Base-by-base conservation (phyloP, 345 rosid genomes). In the Populus euphratica region DNA sequence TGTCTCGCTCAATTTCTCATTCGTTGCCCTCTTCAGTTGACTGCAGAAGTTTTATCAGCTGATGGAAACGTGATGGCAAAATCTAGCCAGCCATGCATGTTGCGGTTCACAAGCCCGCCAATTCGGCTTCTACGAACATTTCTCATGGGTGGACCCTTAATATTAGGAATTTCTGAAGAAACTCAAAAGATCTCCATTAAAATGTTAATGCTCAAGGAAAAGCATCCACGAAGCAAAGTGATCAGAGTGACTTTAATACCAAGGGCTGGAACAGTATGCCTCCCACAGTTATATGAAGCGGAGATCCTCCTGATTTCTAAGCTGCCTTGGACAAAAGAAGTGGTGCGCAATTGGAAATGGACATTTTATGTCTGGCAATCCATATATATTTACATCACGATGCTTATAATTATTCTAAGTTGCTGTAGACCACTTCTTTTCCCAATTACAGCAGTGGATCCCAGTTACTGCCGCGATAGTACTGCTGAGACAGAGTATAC, bases 261-360 rank as follows among this genome's bases (percentile, higher is more conserved):
- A 0, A 89, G 98, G 73, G 89, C 96, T 0, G 87, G 91, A n/a
- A 88, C 94, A 49, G 41, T 77, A 3, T 74, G 29, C 17, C 73
- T 87, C 1, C 97, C 97, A 4, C 97, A 93, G 82, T 10, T 93
- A 35, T 90, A 89, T 17, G 93, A 91, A 81, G 91, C 97, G 0
- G 85, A 92, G 70, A 74, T 92, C 23, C 18, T 84, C 23, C 64
- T 92, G 56, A 84, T 79, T 33, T 92, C 96, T 0, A 83, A 82
- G 78, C 88, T 88, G 16, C 96, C 98, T 0, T 90, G 91, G 97
- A 21, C 75, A 5, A 95, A 87, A 87, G 78, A 85, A 71, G 31
- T 93, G 52, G 77, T 92, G 67, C 86, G 78, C 78, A 87, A 89
- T 35, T 96, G 97, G 99, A 91, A 79, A 77, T 96, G 94, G 97